Evolutionary conservation across 352 stramenopile species (phyloP).

Genomic region (Globisporangium recalcitrans): DNA sequence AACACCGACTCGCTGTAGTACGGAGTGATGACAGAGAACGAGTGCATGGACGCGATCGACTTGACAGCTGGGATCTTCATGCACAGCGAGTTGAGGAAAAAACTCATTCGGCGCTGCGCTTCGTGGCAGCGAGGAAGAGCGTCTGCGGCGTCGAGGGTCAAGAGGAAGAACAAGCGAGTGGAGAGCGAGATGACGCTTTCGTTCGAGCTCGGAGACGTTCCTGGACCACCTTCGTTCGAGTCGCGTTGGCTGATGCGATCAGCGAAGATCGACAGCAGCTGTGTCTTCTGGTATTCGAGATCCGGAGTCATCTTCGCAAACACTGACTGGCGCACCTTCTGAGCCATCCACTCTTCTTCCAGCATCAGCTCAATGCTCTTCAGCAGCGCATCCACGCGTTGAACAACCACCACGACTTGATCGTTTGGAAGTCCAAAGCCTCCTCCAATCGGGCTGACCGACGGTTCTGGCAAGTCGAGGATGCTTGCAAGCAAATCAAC

Average conservation of each 20-base stretch:
- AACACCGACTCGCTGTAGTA: slow-evolving; percentile 89
- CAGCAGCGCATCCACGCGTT: slow-evolving; percentile 67
- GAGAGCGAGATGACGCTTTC: slow-evolving; percentile 75
- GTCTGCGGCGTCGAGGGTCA: slow-evolving; percentile 81
- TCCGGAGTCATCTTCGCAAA: slow-evolving; percentile 77
- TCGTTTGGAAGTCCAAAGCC: slow-evolving; percentile 66
- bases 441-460: slow-evolving; percentile 43
- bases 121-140: slow-evolving; percentile 79
- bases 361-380: slow-evolving; percentile 85
- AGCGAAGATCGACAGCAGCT: slow-evolving; percentile 69
- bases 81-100: slow-evolving; percentile 85
- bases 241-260: slow-evolving; percentile 60
- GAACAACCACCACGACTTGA: slow-evolving; percentile 69
- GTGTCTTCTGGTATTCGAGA: slow-evolving; percentile 72
- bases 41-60: slow-evolving; percentile 84
- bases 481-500: slow-evolving; percentile 82
- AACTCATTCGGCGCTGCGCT: slow-evolving; percentile 85
- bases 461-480: slow-evolving; percentile 75
- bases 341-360: slow-evolving; percentile 84
- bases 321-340: slow-evolving; percentile 71
- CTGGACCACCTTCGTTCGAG: slow-evolving; percentile 34
- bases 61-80: slow-evolving; percentile 86
- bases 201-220: slow-evolving; percentile 64
- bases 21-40: slow-evolving; percentile 84
- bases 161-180: slow-evolving; percentile 76